Base-by-base conservation (phyloP, 371 early-diverging fungal species). In the Globomyces sp. region DNA sequence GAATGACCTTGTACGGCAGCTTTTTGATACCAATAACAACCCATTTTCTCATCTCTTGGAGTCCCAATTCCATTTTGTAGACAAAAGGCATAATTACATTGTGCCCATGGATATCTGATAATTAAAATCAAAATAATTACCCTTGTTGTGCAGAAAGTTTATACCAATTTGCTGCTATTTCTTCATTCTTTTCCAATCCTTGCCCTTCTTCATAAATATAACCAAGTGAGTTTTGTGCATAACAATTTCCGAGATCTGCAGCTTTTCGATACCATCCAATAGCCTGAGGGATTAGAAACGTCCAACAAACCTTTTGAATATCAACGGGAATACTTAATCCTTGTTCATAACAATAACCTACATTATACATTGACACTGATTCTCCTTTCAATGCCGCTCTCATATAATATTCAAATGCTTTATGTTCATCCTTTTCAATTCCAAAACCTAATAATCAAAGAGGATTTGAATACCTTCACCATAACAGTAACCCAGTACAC, bases 261-360 rank as follows among this genome's bases (percentile, higher is more conserved):
- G 94, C 82, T 58, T 81, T 77, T 53, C 75, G 73, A 72, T 93
- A 96, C 92, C 91, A 95, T 50, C 81, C 73, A 8, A 93, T 87
- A 1, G 95, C 95, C 59, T 71, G 65, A 13, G 51, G 55, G 44
- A 47, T 34, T 44, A 24, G 8, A 6, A 24, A 0, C 24, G 24
- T 24, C 24, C 24, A 2, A 57, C 48, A 46, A 10, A 67, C 71
- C 67, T 82, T 75, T n/a, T 77, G 58, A 1, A 86, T 65, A 72
- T 91, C 84, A 70, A 80, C 75, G 44, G 79, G 79, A 0, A 89
- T 81, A 5, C 93, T 93, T 47, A 89, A 71, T 8, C 95, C 97
- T 45, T 89, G 82, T 68, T 93, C 94, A 71, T 89, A 94, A 67
- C 94, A 92, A 70, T 92, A 90, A 1, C 92, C 96, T n/a, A 95